A percentile compares a stretch with the other conserved stretches of the same genome.
phyloP scores from a whole-genome alignment of 495 filamentous ascomycete genomes.

The Astrothelium macrocarpum region DNA sequence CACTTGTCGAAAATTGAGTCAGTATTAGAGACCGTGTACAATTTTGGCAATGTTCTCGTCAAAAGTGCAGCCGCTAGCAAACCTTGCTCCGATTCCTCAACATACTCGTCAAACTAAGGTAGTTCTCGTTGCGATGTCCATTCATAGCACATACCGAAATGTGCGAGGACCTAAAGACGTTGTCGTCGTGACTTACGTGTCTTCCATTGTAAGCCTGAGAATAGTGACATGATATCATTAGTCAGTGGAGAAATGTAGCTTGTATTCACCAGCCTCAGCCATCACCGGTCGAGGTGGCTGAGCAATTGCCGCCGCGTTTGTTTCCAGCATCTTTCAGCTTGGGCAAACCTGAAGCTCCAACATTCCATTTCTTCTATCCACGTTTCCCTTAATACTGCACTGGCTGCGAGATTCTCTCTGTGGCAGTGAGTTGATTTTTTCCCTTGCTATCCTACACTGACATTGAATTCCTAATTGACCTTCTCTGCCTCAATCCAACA shows the following conservation, averaged over 20 bases:
- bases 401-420: not conserved
- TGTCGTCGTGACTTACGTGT: too few relatives aligned
- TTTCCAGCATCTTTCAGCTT: not conserved
- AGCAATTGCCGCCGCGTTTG: not conserved
- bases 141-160: too few relatives aligned
- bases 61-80: too few relatives aligned
- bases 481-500: not conserved
- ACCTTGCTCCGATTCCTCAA: too few relatives aligned
- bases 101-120: too few relatives aligned
- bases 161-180: too few relatives aligned
- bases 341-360: not conserved
- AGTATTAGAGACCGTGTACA: too few relatives aligned
- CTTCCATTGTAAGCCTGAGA: too few relatives aligned
- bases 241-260: not conserved
- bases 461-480: not conserved
- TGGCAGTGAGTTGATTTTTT: not conserved
- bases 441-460: not conserved
- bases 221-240: not conserved
- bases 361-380: not conserved
- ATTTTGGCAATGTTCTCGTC: too few relatives aligned
- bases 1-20: too few relatives aligned
- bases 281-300: not conserved
- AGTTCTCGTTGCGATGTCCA: too few relatives aligned
- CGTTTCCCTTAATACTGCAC: not conserved
- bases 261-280: too few relatives aligned